phyloP scores from a whole-genome alignment of 73 alveolate species.

The Paramecium bursaria region DNA sequence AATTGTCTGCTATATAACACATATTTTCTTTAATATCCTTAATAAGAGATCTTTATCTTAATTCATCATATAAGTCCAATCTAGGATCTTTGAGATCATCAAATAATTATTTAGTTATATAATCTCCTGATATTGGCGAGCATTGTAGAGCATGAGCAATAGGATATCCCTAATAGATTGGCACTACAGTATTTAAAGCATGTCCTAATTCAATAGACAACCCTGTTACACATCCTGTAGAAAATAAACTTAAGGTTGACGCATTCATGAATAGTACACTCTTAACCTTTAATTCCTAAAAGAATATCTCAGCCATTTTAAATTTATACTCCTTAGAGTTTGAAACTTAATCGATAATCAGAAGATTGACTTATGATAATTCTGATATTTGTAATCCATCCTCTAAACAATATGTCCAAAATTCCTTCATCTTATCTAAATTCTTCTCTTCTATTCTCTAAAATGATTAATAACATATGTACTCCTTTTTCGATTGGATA shows the following conservation, averaged over 20 bases:
- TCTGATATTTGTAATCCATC: conserved; percentile 55
- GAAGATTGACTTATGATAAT: conserved; percentile 45
- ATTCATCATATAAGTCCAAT: neutral
- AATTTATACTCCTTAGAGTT: conserved; percentile 59
- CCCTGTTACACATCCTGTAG: conserved; percentile 67
- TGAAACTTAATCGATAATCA: conserved; percentile 51
- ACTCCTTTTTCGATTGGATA: conserved; percentile 53
- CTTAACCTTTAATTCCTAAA: conserved; percentile 63
- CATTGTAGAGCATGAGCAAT: conserved; percentile 63
- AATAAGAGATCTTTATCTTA: neutral
- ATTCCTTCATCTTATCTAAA: conserved; percentile 64
- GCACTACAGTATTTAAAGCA: conserved; percentile 62
- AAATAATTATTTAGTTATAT: conserved; percentile 44
- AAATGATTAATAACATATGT: neutral
- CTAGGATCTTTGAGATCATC: neutral
- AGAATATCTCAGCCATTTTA: conserved; percentile 61
- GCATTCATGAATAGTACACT: conserved; percentile 63
- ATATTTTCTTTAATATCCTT: conserved; percentile 67
- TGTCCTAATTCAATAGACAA: conserved; percentile 68
- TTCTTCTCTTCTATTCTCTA: conserved; percentile 67
- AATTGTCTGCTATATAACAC: conserved; percentile 62
- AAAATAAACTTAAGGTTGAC: conserved; percentile 56
- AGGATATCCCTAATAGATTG: conserved; percentile 68
- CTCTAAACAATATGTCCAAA: conserved; percentile 56
- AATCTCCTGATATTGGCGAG: conserved; percentile 52